Conservation (phyloP, 352 stramenopile genomes). For the Globisporangium sylvaticum region DNA sequence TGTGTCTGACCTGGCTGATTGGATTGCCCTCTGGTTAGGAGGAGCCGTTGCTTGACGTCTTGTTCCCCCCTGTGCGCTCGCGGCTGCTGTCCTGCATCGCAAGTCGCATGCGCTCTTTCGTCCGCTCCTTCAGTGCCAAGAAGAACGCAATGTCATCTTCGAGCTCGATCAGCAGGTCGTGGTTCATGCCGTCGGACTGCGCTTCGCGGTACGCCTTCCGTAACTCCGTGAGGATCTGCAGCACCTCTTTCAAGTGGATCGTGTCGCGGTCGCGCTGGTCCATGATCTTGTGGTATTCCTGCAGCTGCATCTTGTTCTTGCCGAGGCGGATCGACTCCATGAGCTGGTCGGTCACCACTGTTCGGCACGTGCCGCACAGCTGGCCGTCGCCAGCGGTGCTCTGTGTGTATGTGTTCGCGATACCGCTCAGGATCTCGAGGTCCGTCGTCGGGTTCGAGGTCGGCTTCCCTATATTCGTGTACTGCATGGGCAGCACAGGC, state of each 20-base stretch:
- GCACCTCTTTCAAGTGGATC: slow-evolving; percentile 54
- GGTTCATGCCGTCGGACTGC: slow-evolving; percentile 40
- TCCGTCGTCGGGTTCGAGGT: slow-evolving; percentile 32
- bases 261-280: slow-evolving; percentile 70
- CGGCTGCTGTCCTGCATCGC: slow-evolving; percentile 42
- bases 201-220: slow-evolving; percentile 49
- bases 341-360: slow-evolving; percentile 65
- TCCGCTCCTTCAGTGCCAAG: slow-evolving; percentile 54
- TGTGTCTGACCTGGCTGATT: background rate
- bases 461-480: slow-evolving; percentile 25
- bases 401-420: slow-evolving; percentile 78
- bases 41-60: slow-evolving; percentile 1
- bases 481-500: slow-evolving; percentile 63
- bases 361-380: slow-evolving; percentile 59
- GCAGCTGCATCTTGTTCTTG: slow-evolving; percentile 62
- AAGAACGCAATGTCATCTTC: slow-evolving; percentile 79
- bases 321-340: slow-evolving; percentile 75
- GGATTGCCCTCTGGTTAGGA: slow-evolving; percentile 2
- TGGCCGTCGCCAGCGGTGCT: slow-evolving; percentile 38
- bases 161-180: slow-evolving; percentile 56
- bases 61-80: slow-evolving; percentile 1
- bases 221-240: slow-evolving; percentile 44
- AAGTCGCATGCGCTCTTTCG: slow-evolving; percentile 64
- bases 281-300: slow-evolving; percentile 43
- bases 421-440: slow-evolving; percentile 81